Conservation (phyloP, 1,139 yeast species). For the Debaryomyces fabryi region DNA sequence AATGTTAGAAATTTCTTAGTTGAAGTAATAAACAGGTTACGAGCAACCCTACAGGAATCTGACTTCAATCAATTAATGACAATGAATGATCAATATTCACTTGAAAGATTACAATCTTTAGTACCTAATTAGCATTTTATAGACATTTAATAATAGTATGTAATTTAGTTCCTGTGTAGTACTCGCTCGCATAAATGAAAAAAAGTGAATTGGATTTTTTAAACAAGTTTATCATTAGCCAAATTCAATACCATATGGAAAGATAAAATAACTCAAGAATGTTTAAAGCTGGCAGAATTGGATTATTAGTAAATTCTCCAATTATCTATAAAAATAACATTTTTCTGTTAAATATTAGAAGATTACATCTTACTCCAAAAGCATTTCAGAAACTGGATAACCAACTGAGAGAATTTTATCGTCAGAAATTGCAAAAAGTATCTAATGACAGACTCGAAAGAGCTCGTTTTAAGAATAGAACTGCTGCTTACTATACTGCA, state of each 20-base stretch:
- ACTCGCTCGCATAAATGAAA: neutral
- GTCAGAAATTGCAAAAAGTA: slow-evolving; percentile 7
- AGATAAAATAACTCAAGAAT: neutral
- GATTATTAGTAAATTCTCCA: neutral
- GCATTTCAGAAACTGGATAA: neutral
- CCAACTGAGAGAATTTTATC: slow-evolving; percentile 1
- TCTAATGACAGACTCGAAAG: slow-evolving; percentile 30
- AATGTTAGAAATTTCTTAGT: slow-evolving; percentile 36
- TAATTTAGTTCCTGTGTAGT: neutral
- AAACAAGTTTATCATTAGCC: neutral
- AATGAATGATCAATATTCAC: slow-evolving; percentile 35
- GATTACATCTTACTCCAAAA: neutral
- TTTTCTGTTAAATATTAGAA: neutral
- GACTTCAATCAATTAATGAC: slow-evolving; percentile 32
- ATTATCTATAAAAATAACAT: neutral
- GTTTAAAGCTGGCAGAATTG: slow-evolving; percentile 2
- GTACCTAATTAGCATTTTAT: slow-evolving; percentile 4
- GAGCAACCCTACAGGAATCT: slow-evolving; percentile 21
- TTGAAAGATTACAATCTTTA: slow-evolving; percentile 30
- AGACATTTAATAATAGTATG: neutral
- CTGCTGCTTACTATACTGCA: slow-evolving; percentile 73
- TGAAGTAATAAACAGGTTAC: slow-evolving; percentile 24
- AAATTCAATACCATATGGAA: neutral
- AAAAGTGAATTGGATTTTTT: neutral
- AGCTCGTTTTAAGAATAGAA: slow-evolving; percentile 36